Base-by-base conservation (phyloP, 176 grass and related monocot species). In the Poa annua region DNA sequence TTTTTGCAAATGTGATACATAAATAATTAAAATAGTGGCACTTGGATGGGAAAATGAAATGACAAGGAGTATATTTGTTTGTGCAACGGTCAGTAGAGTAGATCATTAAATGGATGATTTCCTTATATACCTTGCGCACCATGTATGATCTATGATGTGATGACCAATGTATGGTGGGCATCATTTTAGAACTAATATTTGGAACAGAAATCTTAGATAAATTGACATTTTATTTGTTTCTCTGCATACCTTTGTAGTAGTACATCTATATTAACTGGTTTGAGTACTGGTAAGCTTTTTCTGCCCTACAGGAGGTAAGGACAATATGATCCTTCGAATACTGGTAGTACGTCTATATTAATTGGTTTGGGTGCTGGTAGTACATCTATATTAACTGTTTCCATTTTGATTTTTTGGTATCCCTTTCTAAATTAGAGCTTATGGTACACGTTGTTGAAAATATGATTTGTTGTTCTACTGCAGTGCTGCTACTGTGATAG, bases 391-490 rank as follows among this genome's bases (percentile, higher is more conserved):
- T 29, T 29, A 29, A 48, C 13, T 25, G 41, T 25, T 47, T 24
- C 12, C 68, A 47, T 47, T 11, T 71, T 15, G 21, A 47, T 1
- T 24, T 9, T 25, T 42, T 71, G 41, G 29, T 29, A 29, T 29
- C 29, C 29, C 29, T 71, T 47, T 42, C 68, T 71, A 26, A 12
- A 8, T 71, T 47, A 12, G 68, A 45, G n/a, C 41, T 71, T 45
- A 16, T 47, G 39, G n/a, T 71, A 12, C 20, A 47, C 21, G 13
- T 22, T 41, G 33, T 21, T 77, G 38, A 59, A 1, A 17, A 8
- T 63, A 60, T 45, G 75, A 79, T 48, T 65, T 26, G 39, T 33
- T 79, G 32, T 16, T 14, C 77, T 66, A 20, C 41, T 42, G 15
- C 13, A 8, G 7, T 16, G 14, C 26, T 33, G 19, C 49, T 76